Conservation (phyloP, 768 basidiomycete genomes). For the Russula sp. region DNA sequence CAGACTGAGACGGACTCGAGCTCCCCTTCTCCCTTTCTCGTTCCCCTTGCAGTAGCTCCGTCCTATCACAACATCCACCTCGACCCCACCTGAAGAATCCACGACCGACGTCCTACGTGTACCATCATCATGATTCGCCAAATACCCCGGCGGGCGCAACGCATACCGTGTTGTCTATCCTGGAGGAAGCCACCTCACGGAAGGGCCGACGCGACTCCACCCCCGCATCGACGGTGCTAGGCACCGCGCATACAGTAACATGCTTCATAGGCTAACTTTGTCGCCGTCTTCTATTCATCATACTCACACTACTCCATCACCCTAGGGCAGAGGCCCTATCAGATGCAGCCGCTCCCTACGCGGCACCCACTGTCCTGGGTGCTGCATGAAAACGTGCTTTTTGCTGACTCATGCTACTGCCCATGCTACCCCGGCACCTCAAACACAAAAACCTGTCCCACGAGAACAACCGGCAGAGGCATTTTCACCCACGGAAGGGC, state of each 20-base stretch:
- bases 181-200: not conserved
- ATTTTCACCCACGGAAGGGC: too few species aligned
- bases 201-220: not conserved
- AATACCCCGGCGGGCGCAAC: not conserved
- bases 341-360: not conserved
- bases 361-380: not conserved
- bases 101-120: not conserved
- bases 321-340: not conserved
- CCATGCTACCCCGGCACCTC: not conserved
- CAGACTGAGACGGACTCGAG: not conserved
- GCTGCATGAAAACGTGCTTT: not conserved
- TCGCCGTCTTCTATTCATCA: too few species aligned
- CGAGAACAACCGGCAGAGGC: too few species aligned
- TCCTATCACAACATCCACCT: not conserved
- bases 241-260: too few species aligned
- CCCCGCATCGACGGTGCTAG: not conserved
- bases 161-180: not conserved
- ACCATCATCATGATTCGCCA: not conserved
- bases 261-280: too few species aligned
- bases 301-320: too few species aligned
- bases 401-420: not conserved
- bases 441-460: not conserved
- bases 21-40: not conserved
- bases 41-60: not conserved
- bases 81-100: not conserved